Base-by-base conservation (phyloP, 2,329 filamentous ascomycete species). In the Aspergillus floridensis region DNA sequence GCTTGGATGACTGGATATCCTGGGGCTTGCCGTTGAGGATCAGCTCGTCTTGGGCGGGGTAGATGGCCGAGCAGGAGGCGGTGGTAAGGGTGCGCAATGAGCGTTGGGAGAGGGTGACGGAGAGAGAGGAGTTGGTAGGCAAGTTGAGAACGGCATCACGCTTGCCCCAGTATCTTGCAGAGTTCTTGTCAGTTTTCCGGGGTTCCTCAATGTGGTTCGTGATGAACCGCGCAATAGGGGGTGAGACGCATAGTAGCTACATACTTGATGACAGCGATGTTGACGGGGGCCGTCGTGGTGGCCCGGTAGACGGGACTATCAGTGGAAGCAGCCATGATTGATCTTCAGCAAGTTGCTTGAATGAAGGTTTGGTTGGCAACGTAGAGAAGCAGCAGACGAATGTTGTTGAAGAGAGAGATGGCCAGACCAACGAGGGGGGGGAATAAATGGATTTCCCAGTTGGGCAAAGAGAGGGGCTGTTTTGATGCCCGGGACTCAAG, bases 231-330 rank as follows among this genome's bases (percentile, higher is more conserved):
- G 64, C 31, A 56, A 49, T 59, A 61, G 59, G 58, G 65, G 58
- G 49, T 57, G 63, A 65, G 68, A 58, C 16, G 38, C 14, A 19
- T 16, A 44, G 63, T 62, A 31, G 53, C 59, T 64, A 61, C 61
- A 62, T 79, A 96, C 90, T 98, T 98, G 80, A 98, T 95, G 59
- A 98, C 93, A 66, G 93, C 93, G 74, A 98, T 98, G 82, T 98
- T 98, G 73, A 98, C 93, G 14, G 93, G 95, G 46, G 95, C 95
- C 65, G 93, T 98, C 60, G 95, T 97, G 82, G 91, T 97, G 68
- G 95, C 91, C 70, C 92, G 89, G 82, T 96, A 93, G 71, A 98
- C 84, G 44, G 78, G 76, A 48, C 70, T 69, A 57, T 77, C 74
- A 46, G 78, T 65, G 57, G 62, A 49, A 64, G 66, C 65, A 46